Evolutionary conservation across 192 early-diverging fungal genomes (phyloP).

Genomic region (Linderina pennispora): DNA sequence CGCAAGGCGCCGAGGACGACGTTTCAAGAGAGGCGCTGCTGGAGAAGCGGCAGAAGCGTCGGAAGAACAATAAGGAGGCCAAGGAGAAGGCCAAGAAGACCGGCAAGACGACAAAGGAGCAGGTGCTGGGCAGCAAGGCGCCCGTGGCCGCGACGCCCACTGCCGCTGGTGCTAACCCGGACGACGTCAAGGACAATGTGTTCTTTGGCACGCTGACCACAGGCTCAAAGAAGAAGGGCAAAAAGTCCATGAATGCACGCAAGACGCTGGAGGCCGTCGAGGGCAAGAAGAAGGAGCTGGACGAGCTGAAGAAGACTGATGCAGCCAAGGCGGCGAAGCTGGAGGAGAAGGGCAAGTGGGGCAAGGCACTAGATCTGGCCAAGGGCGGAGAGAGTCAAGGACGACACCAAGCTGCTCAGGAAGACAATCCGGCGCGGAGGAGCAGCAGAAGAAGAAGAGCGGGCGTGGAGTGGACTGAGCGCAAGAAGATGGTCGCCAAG

Average conservation of each 20-base stretch:
- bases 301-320: conserved; percentile 56
- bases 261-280: conserved; percentile 62
- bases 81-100: conserved; percentile 33
- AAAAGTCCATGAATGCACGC: conserved; percentile 44
- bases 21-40: conserved; percentile 64
- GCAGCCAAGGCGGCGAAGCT: conserved; percentile 60
- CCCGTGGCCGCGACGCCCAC: not conserved
- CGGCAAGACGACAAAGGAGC: conserved; percentile 10
- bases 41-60: conserved; percentile 66
- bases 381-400: conserved; percentile 89
- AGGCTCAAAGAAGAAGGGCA: conserved; percentile 36
- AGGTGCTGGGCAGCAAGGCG: conserved; percentile 28
- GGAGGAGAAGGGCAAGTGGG: conserved; percentile 77
- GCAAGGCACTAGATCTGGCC: conserved; percentile 70
- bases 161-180: conserved; percentile 1
- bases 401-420: conserved; percentile 84
- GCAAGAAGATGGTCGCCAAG: conserved; percentile 59
- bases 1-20: conserved; percentile 55
- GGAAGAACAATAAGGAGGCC: conserved; percentile 48
- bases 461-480: conserved; percentile 80
- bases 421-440: conserved; percentile 82
- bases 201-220: conserved; percentile 39
- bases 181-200: conserved; percentile 24
- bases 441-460: conserved; percentile 77
- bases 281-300: conserved; percentile 69